Base-by-base conservation (phyloP, 83 land plant species). In the Isoetes engelmannii region DNA sequence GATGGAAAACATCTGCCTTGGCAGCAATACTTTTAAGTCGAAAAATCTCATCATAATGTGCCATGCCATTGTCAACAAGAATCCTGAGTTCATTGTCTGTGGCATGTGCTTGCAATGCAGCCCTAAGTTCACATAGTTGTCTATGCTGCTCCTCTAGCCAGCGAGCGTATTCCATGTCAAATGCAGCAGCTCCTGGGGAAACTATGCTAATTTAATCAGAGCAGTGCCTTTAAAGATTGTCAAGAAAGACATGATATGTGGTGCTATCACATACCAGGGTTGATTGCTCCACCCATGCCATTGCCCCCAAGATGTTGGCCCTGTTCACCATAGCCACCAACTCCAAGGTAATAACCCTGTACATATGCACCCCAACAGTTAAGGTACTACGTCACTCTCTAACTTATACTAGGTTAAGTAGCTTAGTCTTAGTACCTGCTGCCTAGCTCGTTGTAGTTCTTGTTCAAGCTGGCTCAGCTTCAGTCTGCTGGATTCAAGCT, bases 101-200 rank as follows among this genome's bases (percentile, higher is more conserved):
- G 17, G 86, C 10, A 20, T 86, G 90, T 63, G 83, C 90, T 41
- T 86, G 82, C 44, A 86, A 68, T 7, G 86, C 92, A 6, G 76
- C 80, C 19, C 86, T 71, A 4, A 89, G 85, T 59, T 82, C 93
- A 46, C 82, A 68, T 84, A 79, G 84, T 4, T 81, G 78, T 28
- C 85, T 69, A 57, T 84, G 87, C 68, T 86, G 83, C 67, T 86
- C 92, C 73, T 88, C 92, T 43, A 80, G 77, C 92, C 92, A 88
- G 68, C 85, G 74, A 45, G 74, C 69, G 41, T 84, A 88, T 69
- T 88, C 92, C 80, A 86, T 74, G 82, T 88, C 89, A 48, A 88
- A 88, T 75, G 80, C 72, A 61, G 77, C 65, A 69, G 76, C 74
- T 7, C 81, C 84, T 84, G 13, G 15, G 1, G 13, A 51, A 51